Conservation (phyloP, 164 flowering plant genomes). For the Magnolia kwangsiensis region DNA sequence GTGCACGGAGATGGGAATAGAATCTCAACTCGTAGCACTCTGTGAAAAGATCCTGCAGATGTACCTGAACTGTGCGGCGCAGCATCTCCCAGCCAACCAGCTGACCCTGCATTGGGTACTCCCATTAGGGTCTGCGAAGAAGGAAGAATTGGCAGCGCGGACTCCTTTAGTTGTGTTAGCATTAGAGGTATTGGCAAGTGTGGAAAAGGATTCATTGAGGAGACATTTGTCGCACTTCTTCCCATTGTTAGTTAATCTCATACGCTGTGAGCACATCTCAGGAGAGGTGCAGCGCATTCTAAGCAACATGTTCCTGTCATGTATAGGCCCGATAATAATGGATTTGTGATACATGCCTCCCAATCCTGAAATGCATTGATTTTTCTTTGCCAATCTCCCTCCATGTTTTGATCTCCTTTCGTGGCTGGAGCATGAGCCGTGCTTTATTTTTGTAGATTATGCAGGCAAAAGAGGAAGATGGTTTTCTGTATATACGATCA, state of each 20-base stretch:
- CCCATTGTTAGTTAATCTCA: conserved; percentile 75
- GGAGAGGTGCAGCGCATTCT: conserved; percentile 65
- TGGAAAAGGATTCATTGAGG: conserved; percentile 52
- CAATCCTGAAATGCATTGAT: not conserved
- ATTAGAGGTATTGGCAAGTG: conserved; percentile 44
- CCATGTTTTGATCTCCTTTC: not conserved
- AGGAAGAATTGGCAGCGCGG: conserved; percentile 87
- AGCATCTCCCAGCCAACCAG: conserved; percentile 23
- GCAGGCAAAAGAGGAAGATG: not conserved
- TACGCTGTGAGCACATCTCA: conserved; percentile 87
- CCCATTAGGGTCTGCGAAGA: conserved; percentile 74
- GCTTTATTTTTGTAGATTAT: conserved; percentile 15
- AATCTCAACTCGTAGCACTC: conserved; percentile 50
- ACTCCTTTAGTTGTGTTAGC: conserved; percentile 62
- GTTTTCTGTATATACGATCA: not conserved
- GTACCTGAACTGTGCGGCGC: conserved; percentile 64
- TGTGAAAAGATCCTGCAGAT: conserved; percentile 62
- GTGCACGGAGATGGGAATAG: conserved; percentile 49
- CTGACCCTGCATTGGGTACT: conserved; percentile 50
- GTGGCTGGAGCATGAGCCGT: conserved; percentile 3
- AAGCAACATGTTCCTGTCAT: conserved; percentile 60
- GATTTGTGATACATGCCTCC: conserved; percentile 25
- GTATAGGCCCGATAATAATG: conserved; percentile 80
- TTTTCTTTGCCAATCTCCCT: not conserved
- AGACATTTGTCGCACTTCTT: conserved; percentile 54